Conservation (phyloP, 495 filamentous ascomycete species). For the Aspergillus indologenus region DNA sequence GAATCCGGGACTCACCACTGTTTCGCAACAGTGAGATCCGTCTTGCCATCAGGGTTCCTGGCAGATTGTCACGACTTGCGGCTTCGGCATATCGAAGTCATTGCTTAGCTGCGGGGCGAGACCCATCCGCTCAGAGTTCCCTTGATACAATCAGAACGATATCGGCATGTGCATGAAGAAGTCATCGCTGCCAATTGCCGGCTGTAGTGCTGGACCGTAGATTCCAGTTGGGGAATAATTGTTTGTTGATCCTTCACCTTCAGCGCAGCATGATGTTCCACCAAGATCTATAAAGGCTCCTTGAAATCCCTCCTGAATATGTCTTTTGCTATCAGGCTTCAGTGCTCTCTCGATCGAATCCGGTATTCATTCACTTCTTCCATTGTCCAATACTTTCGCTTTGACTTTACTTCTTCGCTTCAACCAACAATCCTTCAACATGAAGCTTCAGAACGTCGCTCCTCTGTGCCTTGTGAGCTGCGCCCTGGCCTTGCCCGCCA, state of each 20-base stretch:
- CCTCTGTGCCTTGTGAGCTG: conserved; percentile 9
- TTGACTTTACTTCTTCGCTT: neutral
- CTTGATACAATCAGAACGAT: neutral
- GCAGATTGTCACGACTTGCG: neutral
- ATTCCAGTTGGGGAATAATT: neutral
- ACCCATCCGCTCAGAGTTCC: neutral
- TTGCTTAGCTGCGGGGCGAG: neutral
- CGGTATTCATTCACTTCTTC: neutral
- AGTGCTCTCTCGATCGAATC: conserved; percentile 2
- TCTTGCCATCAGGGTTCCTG: neutral
- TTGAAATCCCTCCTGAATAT: conserved; percentile 22
- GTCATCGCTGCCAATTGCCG: neutral
- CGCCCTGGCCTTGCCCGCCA: conserved; percentile 8
- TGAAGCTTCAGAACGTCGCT: conserved; percentile 7
- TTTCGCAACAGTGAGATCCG: neutral
- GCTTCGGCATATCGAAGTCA: neutral
- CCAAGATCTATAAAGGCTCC: conserved; percentile 22
- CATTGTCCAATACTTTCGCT: neutral
- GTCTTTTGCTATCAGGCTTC: neutral
- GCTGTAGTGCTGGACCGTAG: neutral
- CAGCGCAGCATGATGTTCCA: neutral
- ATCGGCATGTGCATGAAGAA: neutral
- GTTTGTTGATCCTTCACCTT: neutral
- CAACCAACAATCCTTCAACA: neutral
- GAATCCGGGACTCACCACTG: neutral